Percentiles rank a stretch among this genome's conserved stretches.
These are phyloP conservation scores for Fusarium pseudocircinatum DNA, from an alignment of 2,329 filamentous ascomycete genomes.

Conservation along the genomic window DNA sequence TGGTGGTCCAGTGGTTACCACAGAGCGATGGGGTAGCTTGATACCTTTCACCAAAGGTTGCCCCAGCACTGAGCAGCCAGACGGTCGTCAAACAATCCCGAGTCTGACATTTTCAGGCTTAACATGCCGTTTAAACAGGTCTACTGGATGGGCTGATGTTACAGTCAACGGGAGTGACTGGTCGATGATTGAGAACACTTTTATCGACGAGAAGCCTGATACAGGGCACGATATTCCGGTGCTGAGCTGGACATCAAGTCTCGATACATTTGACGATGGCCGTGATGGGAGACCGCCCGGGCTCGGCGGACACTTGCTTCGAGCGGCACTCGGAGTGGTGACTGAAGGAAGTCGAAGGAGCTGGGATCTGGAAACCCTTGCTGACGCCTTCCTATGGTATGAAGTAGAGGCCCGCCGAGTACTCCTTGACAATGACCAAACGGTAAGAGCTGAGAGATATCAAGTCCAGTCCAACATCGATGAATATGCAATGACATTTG, in stretches of 20 bases:
- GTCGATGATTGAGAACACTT: neutral
- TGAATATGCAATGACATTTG: slow-evolving; percentile 27
- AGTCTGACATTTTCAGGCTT: slow-evolving; percentile 10
- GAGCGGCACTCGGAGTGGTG: neutral
- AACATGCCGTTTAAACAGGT: slow-evolving; percentile 9
- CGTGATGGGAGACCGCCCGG: neutral
- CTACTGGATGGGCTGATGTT: slow-evolving; percentile 4
- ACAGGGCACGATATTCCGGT: neutral
- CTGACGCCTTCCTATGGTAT: slow-evolving; percentile 25
- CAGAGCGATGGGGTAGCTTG: neutral
- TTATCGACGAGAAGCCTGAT: neutral
- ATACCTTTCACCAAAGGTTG: neutral
- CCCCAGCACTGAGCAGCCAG: neutral
- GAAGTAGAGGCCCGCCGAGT: neutral
- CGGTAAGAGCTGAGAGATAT: neutral
- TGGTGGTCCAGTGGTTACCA: neutral
- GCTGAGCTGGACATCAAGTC: neutral
- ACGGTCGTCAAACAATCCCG: neutral
- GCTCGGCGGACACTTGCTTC: slow-evolving; percentile 12
- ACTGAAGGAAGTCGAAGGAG: neutral
- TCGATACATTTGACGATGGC: neutral
- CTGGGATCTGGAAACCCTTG: slow-evolving; percentile 19
- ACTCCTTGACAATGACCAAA: neutral
- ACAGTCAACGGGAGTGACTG: slow-evolving; percentile 13
- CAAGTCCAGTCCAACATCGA: neutral